Conservation (phyloP, 768 basidiomycete species). For the Solioccasus polychromus region DNA sequence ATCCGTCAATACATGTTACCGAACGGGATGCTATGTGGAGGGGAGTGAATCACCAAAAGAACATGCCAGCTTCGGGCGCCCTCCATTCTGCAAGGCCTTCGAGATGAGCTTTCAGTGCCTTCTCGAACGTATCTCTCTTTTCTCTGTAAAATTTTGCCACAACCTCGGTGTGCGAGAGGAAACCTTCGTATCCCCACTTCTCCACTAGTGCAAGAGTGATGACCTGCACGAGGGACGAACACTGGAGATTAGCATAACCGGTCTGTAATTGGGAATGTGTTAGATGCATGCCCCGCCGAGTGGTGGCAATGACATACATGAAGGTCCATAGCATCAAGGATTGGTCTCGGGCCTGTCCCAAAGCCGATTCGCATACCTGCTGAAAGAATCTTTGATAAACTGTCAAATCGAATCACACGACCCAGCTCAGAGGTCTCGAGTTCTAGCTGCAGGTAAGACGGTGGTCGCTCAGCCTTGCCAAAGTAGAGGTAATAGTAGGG, state of each 20-base stretch:
- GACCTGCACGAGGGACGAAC: constrained; percentile 54
- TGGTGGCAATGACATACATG: constrained; percentile 51
- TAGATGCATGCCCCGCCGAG: too few species aligned
- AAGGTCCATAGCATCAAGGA: constrained; percentile 64
- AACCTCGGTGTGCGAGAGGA: constrained; percentile 54
- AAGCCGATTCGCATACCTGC: constrained; percentile 75
- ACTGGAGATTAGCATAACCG: constrained; percentile 61
- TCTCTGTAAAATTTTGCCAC: constrained; percentile 63
- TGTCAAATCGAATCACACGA: constrained; percentile 78
- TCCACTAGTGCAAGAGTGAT: constrained; percentile 52
- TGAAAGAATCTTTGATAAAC: constrained; percentile 74
- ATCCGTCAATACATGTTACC: background rate
- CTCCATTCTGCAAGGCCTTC: constrained; percentile 66
- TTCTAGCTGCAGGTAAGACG: constrained; percentile 79
- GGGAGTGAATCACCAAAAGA: constrained; percentile 56
- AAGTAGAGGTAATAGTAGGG: constrained; percentile 71
- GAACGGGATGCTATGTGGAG: too few species aligned
- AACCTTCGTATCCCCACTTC: constrained; percentile 71
- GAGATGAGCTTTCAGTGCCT: constrained; percentile 65
- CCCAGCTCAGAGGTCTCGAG: constrained; percentile 58
- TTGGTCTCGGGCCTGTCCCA: constrained; percentile 59
- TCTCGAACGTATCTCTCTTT: constrained; percentile 72
- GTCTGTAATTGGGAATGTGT: constrained; percentile 39
- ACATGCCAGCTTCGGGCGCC: constrained; percentile 72
- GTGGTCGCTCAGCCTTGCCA: constrained; percentile 51